phyloP scores from a whole-genome alignment of 2,329 filamentous ascomycete species.

The Cytospora piceae region DNA sequence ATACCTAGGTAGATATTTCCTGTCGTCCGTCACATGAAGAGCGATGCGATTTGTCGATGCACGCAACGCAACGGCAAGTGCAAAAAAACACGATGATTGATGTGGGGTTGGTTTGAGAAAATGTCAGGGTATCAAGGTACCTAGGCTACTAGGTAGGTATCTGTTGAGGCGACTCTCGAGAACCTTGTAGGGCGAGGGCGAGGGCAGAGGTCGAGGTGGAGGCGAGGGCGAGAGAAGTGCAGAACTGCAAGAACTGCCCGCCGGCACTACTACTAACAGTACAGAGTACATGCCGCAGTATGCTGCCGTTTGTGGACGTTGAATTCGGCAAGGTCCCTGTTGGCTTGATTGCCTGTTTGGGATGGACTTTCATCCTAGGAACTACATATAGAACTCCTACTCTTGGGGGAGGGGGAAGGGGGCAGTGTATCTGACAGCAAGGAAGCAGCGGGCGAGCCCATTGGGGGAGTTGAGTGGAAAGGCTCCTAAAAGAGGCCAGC shows the following conservation, averaged over 20 bases:
- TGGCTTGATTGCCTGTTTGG: not conserved
- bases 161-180: not conserved
- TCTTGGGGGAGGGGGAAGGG: too few species aligned
- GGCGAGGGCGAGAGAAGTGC: not conserved
- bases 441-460: too few species aligned
- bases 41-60: not conserved
- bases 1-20: not conserved
- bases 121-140: too few species aligned
- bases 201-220: not conserved
- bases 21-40: not conserved
- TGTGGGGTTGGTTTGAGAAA: not conserved
- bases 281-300: not conserved
- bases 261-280: constrained; percentile 8
- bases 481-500: too few species aligned
- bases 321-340: constrained; percentile 14
- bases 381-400: too few species aligned
- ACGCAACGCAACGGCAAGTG: not conserved
- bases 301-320: constrained; percentile 10
- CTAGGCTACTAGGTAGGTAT: too few species aligned
- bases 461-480: too few species aligned
- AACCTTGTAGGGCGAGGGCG: not conserved
- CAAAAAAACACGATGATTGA: not conserved
- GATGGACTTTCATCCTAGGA: not conserved
- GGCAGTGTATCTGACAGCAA: too few species aligned
- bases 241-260: not conserved